Evolutionary conservation across 164 flowering plant species (phyloP), one percentile per base, ranked within the genome.

Genomic region (Macadamia tetraphylla): DNA sequence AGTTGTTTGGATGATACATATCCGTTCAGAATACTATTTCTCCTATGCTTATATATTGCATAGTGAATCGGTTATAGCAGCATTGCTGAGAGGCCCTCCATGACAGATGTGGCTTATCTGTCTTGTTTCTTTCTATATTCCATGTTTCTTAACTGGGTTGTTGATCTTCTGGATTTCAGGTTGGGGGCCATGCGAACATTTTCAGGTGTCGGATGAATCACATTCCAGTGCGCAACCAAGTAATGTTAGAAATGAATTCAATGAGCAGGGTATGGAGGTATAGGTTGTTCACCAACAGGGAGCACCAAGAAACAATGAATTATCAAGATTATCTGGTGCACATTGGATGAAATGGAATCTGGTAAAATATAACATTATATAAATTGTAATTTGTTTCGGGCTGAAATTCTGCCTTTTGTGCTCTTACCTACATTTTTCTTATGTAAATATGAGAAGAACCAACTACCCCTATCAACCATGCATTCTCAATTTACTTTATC

Each of bases 101-200:
- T 35, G 40, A 35, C 5, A 35, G 40, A 5, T 35, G 40, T 49
- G 53, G 53, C 2, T 49, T 49, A 49, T 10, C 15, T 49, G 11
- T 5, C 9, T 14, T 49, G 15, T 49, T 49, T 2, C 15, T 49
- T 35, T 49, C 8, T 3, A 10, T 1, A 3, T 10, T 10, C 18
- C 18, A 3, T 35, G 40, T 35, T 44, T 11, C 35, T 67, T 63
- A 63, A 40, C 29, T 61, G n/a, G 57, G 9, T 43, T n/a, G 15
- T 13, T 64, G 35, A 63, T 65, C 46, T 69, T 61, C 18, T 56
- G 68, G 12, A 9, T 6, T 67, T 60, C 44, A 78, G 81, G 83
- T 62, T 80, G 83, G 79, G 79, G 79, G 23, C 72, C 82, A 44
- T 84, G 84, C 69, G 97, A 90, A 56, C 87, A 86, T 74, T 87